Evolutionary conservation across 176 grass and related monocot species (phyloP).

Genomic region (Zea mays): DNA sequence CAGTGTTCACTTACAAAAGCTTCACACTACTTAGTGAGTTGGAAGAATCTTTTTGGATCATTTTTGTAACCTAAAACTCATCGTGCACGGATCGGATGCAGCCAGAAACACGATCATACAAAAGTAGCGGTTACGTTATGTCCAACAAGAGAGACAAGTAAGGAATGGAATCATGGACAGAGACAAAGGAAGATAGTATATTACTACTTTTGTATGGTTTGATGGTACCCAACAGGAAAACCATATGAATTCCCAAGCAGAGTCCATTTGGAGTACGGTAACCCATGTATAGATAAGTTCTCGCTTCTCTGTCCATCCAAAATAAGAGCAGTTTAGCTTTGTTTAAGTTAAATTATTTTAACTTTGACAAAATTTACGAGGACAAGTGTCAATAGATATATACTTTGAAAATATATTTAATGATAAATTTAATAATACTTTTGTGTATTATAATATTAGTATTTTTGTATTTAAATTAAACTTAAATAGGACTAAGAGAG

Average conservation of each 20-base stretch:
- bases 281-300: neutral
- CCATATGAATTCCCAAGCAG: neutral
- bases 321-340: neutral
- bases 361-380: neutral
- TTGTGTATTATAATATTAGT: too few species aligned
- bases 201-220: slow-evolving; percentile 9
- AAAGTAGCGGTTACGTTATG: slow-evolving; percentile 21
- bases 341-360: neutral
- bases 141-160: slow-evolving; percentile 37
- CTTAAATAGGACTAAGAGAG: too few species aligned
- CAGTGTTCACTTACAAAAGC: slow-evolving; percentile 28
- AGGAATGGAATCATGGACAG: slow-evolving; percentile 21
- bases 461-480: too few species aligned
- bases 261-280: slow-evolving; percentile 5
- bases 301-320: neutral
- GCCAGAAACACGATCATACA: slow-evolving; percentile 29
- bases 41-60: slow-evolving; percentile 40
- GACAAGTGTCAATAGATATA: neutral
- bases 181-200: slow-evolving; percentile 7
- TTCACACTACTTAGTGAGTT: slow-evolving; percentile 34
- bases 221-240: neutral
- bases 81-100: slow-evolving; percentile 17
- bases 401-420: too few species aligned
- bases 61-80: slow-evolving; percentile 26
- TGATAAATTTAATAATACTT: too few species aligned